Conservation (phyloP, 805 yeast genomes). For the Ogataea corticis region DNA sequence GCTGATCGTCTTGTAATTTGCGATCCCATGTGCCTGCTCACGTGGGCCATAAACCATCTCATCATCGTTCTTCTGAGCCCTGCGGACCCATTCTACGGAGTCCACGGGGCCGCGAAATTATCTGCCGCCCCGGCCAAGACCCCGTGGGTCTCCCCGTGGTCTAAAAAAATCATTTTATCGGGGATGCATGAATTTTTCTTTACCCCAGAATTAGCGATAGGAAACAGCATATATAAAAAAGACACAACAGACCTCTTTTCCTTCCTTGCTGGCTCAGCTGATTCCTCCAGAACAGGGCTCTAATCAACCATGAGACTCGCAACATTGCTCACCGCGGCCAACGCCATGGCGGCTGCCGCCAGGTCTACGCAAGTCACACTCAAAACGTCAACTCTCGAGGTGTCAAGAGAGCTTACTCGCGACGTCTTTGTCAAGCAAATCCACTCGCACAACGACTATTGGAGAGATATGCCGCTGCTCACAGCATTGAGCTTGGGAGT, state of each 20-base stretch:
- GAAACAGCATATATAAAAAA: background rate
- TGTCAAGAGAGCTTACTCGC: slow-evolving; percentile 25
- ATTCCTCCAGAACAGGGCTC: too few species aligned
- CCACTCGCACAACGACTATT: slow-evolving; percentile 61
- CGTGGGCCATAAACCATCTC: too few species aligned
- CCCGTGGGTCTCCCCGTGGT: background rate
- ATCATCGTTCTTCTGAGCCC: too few species aligned
- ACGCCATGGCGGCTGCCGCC: background rate
- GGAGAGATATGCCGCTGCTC: slow-evolving; percentile 49
- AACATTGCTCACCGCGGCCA: background rate
- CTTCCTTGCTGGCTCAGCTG: background rate
- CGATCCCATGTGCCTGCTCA: too few species aligned
- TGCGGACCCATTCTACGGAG: too few species aligned
- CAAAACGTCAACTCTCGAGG: background rate
- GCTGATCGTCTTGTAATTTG: background rate
- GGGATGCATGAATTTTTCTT: background rate
- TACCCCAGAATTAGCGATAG: background rate
- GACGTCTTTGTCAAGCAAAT: slow-evolving; percentile 32
- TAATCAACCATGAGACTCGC: background rate
- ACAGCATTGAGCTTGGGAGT: slow-evolving; percentile 50
- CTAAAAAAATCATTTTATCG: background rate
- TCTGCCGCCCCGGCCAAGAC: too few species aligned
- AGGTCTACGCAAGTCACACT: background rate
- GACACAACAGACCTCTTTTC: background rate
- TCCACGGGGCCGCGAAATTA: slow-evolving; percentile 1